A percentile compares a stretch with the other conserved stretches of the same genome.
These are phyloP conservation scores for Nymphaea thermarum DNA, from an alignment of 164 flowering plant genomes.

Conservation along the genomic window DNA sequence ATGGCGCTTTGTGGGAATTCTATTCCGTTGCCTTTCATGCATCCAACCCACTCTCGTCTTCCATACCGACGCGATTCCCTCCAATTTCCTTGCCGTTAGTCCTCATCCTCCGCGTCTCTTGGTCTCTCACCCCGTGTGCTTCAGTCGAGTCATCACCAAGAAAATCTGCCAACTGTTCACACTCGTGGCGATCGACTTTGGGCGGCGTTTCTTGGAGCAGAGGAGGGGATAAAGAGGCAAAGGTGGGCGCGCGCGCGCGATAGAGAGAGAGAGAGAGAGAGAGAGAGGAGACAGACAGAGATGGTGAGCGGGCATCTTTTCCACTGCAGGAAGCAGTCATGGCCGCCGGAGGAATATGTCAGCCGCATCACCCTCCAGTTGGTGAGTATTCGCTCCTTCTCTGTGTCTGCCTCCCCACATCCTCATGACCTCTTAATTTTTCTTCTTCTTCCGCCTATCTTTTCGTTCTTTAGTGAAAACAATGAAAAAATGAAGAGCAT, in stretches of 20 bases:
- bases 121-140: too few relatives aligned
- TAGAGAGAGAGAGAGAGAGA: background rate
- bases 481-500: background rate
- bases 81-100: too few relatives aligned
- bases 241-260: too few relatives aligned
- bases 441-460: background rate
- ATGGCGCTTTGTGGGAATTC: background rate
- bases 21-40: too few relatives aligned
- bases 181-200: too few relatives aligned
- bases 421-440: background rate
- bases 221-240: too few relatives aligned
- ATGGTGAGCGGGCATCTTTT: constrained; percentile 70
- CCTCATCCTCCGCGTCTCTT: too few relatives aligned
- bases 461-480: background rate
- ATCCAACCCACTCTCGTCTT: background rate
- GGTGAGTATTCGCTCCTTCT: constrained; percentile 29
- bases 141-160: too few relatives aligned
- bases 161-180: too few relatives aligned
- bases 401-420: background rate
- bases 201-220: too few relatives aligned
- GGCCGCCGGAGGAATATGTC: constrained; percentile 87
- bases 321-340: constrained; percentile 59
- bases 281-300: background rate
- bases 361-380: constrained; percentile 49
- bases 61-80: too few relatives aligned